Evolutionary conservation across 2,329 filamentous ascomycete genomes (phyloP).

Genomic region (Nigrospora oryzae): DNA sequence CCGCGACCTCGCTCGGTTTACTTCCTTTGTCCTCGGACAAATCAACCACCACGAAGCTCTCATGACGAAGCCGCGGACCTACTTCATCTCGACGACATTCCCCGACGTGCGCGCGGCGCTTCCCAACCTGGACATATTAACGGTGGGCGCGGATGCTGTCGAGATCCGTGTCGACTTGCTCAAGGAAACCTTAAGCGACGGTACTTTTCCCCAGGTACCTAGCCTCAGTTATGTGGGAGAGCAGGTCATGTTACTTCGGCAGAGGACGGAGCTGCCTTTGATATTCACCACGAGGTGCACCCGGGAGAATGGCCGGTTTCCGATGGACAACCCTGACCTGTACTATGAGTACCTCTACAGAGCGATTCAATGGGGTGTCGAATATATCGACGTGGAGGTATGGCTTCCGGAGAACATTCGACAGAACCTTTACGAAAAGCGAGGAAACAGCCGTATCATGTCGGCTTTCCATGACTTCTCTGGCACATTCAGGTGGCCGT

Average conservation of each 20-base stretch:
- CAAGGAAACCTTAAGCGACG: slow-evolving; percentile 59
- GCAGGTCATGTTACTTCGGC: slow-evolving; percentile 75
- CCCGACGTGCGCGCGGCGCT: slow-evolving; percentile 76
- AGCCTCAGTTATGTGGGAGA: slow-evolving; percentile 79
- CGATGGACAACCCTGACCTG: slow-evolving; percentile 68
- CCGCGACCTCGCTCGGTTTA: slow-evolving; percentile 68
- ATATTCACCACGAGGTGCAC: slow-evolving; percentile 82
- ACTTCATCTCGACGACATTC: slow-evolving; percentile 82
- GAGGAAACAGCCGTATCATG: slow-evolving; percentile 76
- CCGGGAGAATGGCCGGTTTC: slow-evolving; percentile 74
- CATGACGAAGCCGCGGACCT: slow-evolving; percentile 69
- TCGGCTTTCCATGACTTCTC: slow-evolving; percentile 91
- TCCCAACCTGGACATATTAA: slow-evolving; percentile 79
- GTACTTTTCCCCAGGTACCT: slow-evolving; percentile 56
- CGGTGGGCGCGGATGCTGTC: slow-evolving; percentile 77
- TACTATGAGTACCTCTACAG: slow-evolving; percentile 75
- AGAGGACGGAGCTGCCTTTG: slow-evolving; percentile 80
- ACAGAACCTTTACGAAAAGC: slow-evolving; percentile 55
- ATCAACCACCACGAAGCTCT: slow-evolving; percentile 70
- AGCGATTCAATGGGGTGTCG: slow-evolving; percentile 81
- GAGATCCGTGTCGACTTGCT: slow-evolving; percentile 79
- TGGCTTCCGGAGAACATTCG: slow-evolving; percentile 77
- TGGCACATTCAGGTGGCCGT: slow-evolving; percentile 76
- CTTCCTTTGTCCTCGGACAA: slow-evolving; percentile 73
- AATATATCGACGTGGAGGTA: slow-evolving; percentile 83